Evolutionary conservation across 768 basidiomycete genomes (phyloP).

Genomic region (Pleurotus tuber-regium): DNA sequence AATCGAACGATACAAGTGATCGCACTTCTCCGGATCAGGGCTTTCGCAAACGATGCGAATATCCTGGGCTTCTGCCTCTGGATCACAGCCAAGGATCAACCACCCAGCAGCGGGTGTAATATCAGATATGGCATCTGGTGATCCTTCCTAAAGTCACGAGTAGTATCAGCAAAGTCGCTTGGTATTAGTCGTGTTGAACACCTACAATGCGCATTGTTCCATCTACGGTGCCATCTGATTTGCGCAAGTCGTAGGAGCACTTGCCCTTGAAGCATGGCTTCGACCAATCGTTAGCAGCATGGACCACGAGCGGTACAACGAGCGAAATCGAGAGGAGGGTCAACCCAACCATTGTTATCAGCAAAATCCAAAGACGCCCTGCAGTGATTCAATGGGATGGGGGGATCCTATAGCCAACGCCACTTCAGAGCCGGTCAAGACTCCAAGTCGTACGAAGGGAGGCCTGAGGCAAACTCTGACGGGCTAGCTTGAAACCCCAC

Average conservation of each 20-base stretch:
- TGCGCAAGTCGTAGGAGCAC: slow-evolving; percentile 6
- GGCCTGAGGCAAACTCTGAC: neutral
- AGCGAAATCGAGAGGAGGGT: neutral
- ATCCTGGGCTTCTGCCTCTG: slow-evolving; percentile 4
- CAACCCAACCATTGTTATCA: neutral
- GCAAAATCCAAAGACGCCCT: neutral
- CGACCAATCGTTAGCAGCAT: slow-evolving; percentile 6
- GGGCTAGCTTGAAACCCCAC: neutral
- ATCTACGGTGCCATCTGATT: slow-evolving; percentile 2
- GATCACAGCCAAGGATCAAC: slow-evolving; percentile 9
- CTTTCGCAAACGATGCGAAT: slow-evolving; percentile 5
- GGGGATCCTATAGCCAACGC: neutral
- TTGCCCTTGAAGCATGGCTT: slow-evolving; percentile 4
- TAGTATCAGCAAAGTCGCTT: neutral
- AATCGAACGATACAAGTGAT: slow-evolving; percentile 33
- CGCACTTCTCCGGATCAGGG: slow-evolving; percentile 24
- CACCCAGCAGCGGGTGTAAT: slow-evolving; percentile 7
- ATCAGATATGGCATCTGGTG: slow-evolving; percentile 5
- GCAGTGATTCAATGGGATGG: no score
- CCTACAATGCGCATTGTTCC: neutral
- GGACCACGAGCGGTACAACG: neutral
- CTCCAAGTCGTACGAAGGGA: neutral
- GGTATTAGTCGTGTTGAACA: neutral
- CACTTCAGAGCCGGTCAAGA: neutral
- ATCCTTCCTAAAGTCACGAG: neutral